Base-by-base conservation (phyloP, 2,329 filamentous ascomycete genomes). In the Aspergillus sclerotialis region DNA sequence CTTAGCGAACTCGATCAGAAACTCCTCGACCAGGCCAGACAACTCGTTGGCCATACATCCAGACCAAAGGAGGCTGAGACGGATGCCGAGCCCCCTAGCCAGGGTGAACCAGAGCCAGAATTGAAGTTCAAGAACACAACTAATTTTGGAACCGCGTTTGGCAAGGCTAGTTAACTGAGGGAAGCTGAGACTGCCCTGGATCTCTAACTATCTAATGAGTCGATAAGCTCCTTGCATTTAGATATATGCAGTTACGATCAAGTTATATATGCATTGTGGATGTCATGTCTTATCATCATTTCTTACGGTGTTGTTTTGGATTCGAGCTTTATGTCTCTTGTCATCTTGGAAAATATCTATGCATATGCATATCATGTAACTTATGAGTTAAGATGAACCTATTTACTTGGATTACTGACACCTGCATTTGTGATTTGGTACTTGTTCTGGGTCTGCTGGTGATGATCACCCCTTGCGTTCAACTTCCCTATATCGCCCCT, bases 71-170 rank as follows among this genome's bases (percentile, higher is more conserved):
- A 57, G 34, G 26, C 36, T 5, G 50, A 14, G 17, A 25, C 19
- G 6, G 14, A 55, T 11, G 28, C 44, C 28, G 51, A 52, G 18
- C 21, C 40, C 12, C 40, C 53, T 29, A 37, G 30, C 7, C 49
- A 49, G 29, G 43, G 45, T 26, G 50, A 59, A 25, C 48, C 46
- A 17, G 57, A 60, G 16, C 50, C 56, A 12, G 60, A 63, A 45
- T 47, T 67, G 37, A 64, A 56, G 41, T 60, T 69, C 45, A 67
- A 57, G 42, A 61, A 62, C 16, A 62, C 59, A 11, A 67, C 60
- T 12, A 68, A 68, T 48, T 68, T 69, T 53, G 66, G 65, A n/a
- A 65, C 63, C 36, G 66, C 64, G 4, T 69, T 65, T 58, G 65
- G 66, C 30, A 28, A 44, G 28, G 42, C 48, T 7, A 44, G 46